phyloP scores from a whole-genome alignment of 805 yeast species.

The Lipomyces spencermartinsiae region DNA sequence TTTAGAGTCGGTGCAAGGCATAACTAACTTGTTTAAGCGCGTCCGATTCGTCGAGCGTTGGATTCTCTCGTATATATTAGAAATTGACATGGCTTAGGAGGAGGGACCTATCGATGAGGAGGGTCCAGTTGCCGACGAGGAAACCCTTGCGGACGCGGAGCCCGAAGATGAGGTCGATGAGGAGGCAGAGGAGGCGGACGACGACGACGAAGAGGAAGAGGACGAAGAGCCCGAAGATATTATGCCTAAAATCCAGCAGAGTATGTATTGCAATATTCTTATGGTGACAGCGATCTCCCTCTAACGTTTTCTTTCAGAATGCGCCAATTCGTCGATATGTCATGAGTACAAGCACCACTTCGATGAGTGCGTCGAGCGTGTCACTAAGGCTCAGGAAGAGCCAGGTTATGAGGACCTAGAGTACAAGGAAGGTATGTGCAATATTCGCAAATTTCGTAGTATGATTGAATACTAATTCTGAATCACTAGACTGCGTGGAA shows the following conservation, averaged over 20 bases:
- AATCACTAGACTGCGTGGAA: conserved; percentile 79
- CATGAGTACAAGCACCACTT: conserved; percentile 83
- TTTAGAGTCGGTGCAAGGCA: background rate
- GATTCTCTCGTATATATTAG: background rate
- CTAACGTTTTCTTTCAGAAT: conserved; percentile 52
- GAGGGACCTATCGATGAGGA: background rate
- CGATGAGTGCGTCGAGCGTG: conserved; percentile 95
- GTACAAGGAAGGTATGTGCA: conserved; percentile 67
- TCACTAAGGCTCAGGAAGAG: conserved; percentile 83
- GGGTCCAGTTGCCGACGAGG: conserved; percentile 6
- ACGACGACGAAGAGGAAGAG: conserved; percentile 67
- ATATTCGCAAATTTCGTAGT: background rate
- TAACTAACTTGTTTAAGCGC: background rate
- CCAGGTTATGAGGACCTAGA: conserved; percentile 78
- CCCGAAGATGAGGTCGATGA: conserved; percentile 46
- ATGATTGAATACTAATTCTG: conserved; percentile 8
- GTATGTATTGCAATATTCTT: conserved; percentile 39
- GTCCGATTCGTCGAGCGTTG: background rate
- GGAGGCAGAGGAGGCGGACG: conserved; percentile 59
- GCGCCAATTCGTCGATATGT: conserved; percentile 71
- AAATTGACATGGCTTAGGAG: background rate
- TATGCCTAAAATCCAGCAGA: conserved; percentile 63
- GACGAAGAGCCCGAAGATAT: conserved; percentile 74
- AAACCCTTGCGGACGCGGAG: conserved; percentile 13
- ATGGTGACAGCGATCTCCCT: conserved; percentile 26